Percentiles rank a stretch among this genome's conserved stretches.
Conservation (phyloP, 106 monocot species). For the Cymbidium sinense region DNA sequence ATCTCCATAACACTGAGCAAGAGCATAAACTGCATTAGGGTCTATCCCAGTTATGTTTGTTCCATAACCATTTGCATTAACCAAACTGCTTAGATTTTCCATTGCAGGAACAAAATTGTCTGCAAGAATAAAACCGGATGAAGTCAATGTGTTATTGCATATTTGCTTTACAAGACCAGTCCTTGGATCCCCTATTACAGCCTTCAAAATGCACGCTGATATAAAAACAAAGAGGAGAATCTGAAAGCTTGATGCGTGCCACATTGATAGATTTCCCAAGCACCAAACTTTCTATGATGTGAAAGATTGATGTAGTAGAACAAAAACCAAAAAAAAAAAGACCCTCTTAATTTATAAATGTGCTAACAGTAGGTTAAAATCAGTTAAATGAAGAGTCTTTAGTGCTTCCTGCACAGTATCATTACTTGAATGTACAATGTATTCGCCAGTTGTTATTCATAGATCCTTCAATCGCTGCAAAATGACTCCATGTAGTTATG, state of each 20-base stretch:
- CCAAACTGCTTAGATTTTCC: no score
- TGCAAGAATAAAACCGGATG: slow-evolving; percentile 21
- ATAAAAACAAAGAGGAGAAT: neutral
- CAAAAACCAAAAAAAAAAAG: neutral
- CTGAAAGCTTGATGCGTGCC: neutral
- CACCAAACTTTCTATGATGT: neutral
- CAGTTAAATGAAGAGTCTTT: neutral
- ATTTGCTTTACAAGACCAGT: slow-evolving; percentile 20
- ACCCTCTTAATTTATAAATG: neutral
- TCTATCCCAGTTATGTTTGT: slow-evolving; percentile 21
- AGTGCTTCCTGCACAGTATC: neutral
- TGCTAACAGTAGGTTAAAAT: neutral
- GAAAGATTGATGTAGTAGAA: neutral
- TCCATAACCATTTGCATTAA: slow-evolving; percentile 34
- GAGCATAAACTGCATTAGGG: slow-evolving; percentile 34
- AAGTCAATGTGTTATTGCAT: slow-evolving; percentile 14
- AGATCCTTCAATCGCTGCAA: neutral
- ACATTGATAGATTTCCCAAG: neutral
- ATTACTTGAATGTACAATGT: neutral
- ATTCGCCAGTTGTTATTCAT: neutral
- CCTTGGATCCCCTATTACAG: slow-evolving; percentile 27
- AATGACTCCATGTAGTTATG: neutral
- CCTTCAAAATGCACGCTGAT: slow-evolving; percentile 4
- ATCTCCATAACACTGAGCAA: slow-evolving; percentile 45
- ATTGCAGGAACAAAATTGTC: slow-evolving; percentile 46